Evolutionary conservation across 2,329 filamentous ascomycete genomes (phyloP).

Genomic region (Nothophaeocryptopus gaeumannii): DNA sequence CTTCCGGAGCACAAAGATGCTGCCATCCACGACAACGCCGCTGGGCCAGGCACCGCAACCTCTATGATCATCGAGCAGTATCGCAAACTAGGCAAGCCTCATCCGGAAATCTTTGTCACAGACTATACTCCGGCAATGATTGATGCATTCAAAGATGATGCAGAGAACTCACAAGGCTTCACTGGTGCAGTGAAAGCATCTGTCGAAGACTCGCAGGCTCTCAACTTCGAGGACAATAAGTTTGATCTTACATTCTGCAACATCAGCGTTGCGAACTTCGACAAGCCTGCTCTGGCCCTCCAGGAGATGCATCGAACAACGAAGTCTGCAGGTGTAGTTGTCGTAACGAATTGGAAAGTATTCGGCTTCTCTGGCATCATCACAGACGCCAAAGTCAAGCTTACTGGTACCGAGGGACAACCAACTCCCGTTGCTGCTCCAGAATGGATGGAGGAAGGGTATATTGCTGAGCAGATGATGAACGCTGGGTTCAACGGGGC

Average conservation of each 20-base stretch:
- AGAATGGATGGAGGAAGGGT: background rate
- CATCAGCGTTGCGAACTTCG: slow-evolving; percentile 3
- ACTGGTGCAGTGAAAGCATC: background rate
- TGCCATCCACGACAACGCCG: slow-evolving; percentile 4
- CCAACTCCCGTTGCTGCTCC: background rate
- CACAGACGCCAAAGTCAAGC: background rate
- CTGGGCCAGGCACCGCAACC: slow-evolving; percentile 1
- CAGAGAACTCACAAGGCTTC: background rate
- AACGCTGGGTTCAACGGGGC: background rate
- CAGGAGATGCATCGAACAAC: slow-evolving; percentile 3
- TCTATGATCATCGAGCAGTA: background rate
- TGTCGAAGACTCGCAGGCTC: slow-evolving; percentile 4
- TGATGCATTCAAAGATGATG: background rate
- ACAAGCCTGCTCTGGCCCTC: background rate
- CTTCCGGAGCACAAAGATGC: background rate
- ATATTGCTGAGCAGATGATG: background rate
- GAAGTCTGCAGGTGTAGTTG: background rate
- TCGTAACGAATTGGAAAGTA: slow-evolving; percentile 3
- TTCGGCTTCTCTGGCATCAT: background rate
- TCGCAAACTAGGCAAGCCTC: background rate
- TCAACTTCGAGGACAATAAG: background rate
- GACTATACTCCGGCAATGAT: slow-evolving; percentile 7
- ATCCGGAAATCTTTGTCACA: background rate
- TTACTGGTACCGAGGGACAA: background rate
- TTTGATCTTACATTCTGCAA: background rate